phyloP scores from a whole-genome alignment of 2,329 filamentous ascomycete species.

The Fusarium metavorans region DNA sequence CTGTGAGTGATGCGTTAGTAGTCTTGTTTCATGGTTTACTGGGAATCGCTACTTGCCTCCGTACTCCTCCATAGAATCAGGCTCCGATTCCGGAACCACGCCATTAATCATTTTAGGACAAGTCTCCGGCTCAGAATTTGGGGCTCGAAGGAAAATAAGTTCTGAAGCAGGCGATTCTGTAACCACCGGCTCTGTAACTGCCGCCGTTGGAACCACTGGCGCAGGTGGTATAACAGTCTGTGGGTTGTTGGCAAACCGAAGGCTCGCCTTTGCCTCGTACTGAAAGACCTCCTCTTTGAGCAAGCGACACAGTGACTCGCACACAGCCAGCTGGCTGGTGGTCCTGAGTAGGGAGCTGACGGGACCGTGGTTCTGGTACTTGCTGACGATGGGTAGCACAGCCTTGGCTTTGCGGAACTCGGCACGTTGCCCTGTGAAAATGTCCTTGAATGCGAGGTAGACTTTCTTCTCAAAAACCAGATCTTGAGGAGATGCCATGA shows the following conservation, averaged over 20 bases:
- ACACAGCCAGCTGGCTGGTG: neutral
- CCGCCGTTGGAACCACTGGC: too few species aligned
- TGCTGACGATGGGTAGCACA: neutral
- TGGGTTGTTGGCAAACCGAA: neutral
- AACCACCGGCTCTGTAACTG: too few species aligned
- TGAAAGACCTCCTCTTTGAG: neutral
- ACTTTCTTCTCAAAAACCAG: neutral
- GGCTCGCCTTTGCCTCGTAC: neutral
- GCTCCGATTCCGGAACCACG: too few species aligned
- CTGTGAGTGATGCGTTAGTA: neutral
- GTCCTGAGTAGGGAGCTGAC: neutral
- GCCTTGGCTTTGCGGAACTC: accelerated
- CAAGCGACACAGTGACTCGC: accelerated
- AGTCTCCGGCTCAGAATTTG: too few species aligned
- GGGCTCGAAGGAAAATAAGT: too few species aligned
- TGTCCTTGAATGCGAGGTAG: neutral
- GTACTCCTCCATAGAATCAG: neutral
- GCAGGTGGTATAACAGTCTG: too few species aligned
- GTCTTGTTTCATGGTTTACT: neutral
- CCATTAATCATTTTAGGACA: too few species aligned
- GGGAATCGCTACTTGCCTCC: neutral
- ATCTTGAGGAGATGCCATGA: neutral
- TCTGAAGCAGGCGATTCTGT: too few species aligned
- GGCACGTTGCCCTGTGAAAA: neutral
- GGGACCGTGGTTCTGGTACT: neutral